Conservation (phyloP, 148 eudicot genomes). For the Fagopyrum esculentum region DNA sequence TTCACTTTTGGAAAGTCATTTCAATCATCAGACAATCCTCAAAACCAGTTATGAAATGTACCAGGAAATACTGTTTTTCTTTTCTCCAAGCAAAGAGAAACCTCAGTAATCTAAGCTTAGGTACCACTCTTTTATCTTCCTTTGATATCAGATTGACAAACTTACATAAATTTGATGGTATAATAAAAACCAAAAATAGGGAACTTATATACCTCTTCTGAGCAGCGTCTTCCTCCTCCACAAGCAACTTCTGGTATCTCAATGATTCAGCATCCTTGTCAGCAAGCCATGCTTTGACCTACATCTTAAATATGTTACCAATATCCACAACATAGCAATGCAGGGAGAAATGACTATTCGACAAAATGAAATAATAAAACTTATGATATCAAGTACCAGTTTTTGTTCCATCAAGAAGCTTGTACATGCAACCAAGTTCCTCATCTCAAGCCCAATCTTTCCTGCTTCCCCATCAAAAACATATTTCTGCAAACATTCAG, state of each 20-base stretch:
- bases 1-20: background rate
- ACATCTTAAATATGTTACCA: constrained; percentile 1
- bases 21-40: background rate
- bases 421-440: constrained; percentile 74
- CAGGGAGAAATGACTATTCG: background rate
- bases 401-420: constrained; percentile 88
- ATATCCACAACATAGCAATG: background rate
- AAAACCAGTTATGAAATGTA: background rate
- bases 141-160: background rate
- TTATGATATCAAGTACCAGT: constrained; percentile 45
- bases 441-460: constrained; percentile 73
- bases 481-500: constrained; percentile 69
- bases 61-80: background rate
- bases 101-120: background rate
- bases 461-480: constrained; percentile 82
- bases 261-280: constrained; percentile 94
- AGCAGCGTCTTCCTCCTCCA: constrained; percentile 99
- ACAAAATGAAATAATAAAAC: background rate
- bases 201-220: constrained; percentile 56
- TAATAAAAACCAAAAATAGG: background rate
- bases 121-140: background rate
- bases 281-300: constrained; percentile 94
- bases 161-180: background rate
- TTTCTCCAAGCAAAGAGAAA: background rate
- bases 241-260: constrained; percentile 87